Evolutionary conservation across 257 asterid species (phyloP).

Genomic region (Marsdenia floribunda): DNA sequence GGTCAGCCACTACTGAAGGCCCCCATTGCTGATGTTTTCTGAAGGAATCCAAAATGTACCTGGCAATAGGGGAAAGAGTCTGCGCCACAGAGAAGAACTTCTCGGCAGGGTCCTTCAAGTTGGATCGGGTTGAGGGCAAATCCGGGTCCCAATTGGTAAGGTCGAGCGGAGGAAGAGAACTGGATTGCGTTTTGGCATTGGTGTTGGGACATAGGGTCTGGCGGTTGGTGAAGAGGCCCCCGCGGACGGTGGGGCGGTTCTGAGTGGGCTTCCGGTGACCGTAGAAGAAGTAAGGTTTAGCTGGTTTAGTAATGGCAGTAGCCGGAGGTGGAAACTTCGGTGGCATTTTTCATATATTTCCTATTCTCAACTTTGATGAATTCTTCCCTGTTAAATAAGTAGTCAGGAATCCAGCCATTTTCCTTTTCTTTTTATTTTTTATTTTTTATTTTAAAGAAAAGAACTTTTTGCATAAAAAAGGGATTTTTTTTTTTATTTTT

Average conservation of each 20-base stretch:
- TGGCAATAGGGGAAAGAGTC: conserved; percentile 75
- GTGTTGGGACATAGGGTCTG: conserved; percentile 36
- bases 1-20: conserved; percentile 59
- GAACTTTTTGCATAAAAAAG: no score
- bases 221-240: conserved; percentile 86
- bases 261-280: conserved; percentile 93
- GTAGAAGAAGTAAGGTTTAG: conserved; percentile 72
- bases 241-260: conserved; percentile 84
- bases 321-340: conserved; percentile 36
- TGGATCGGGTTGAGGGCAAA: not conserved
- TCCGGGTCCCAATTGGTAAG: conserved; percentile 89
- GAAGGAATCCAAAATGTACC: conserved; percentile 77
- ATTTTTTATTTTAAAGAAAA: no score
- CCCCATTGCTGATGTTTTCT: conserved; percentile 73
- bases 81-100: conserved; percentile 63
- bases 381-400: no score
- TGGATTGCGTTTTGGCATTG: conserved; percentile 10
- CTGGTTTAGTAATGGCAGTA: conserved; percentile 28
- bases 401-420: no score
- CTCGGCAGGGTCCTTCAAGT: conserved; percentile 53
- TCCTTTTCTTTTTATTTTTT: no score
- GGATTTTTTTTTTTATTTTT: no score
- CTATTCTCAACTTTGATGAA: no score
- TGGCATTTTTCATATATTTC: conserved; percentile 28
- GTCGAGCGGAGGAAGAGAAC: conserved; percentile 45